Percentiles rank a stretch among this genome's conserved stretches.
These are phyloP conservation scores for Excoecaria cochinchinensis DNA, from an alignment of 345 rosid genomes.

Conservation along the genomic window DNA sequence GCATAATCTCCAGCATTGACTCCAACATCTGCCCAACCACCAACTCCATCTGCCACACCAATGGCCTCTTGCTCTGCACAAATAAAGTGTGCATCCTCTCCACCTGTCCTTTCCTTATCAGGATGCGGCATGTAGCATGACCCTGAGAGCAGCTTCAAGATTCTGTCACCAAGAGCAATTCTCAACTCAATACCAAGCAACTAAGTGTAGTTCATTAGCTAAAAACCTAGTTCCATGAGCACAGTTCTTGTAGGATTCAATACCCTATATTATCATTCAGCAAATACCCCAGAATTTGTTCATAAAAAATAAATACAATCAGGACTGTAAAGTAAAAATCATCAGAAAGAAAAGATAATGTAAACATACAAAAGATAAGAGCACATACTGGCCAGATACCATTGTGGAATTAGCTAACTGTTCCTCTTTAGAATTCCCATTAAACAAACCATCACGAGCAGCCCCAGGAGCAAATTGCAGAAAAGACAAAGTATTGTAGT, in stretches of 20 bases:
- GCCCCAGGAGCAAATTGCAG: slow-evolving; percentile 47
- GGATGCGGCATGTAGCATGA: slow-evolving; percentile 39
- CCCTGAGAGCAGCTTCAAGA: slow-evolving; percentile 28
- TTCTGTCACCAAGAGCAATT: slow-evolving; percentile 19
- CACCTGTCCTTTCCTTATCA: slow-evolving; percentile 33
- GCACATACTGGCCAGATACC: slow-evolving; percentile 50
- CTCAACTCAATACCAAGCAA: slow-evolving; percentile 21
- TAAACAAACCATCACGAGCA: slow-evolving; percentile 59
- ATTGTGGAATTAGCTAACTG: slow-evolving; percentile 35
- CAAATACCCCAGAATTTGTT: neutral
- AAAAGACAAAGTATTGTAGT: slow-evolving; percentile 39
- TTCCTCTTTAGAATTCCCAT: slow-evolving; percentile 52
- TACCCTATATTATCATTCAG: neutral
- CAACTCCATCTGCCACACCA: slow-evolving; percentile 38
- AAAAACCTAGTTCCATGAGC: slow-evolving; percentile 8
- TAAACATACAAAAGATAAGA: slow-evolving; percentile 19
- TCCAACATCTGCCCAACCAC: slow-evolving; percentile 35
- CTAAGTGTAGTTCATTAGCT: neutral
- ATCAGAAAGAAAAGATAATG: neutral
- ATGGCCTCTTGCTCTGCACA: slow-evolving; percentile 23
- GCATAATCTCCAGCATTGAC: slow-evolving; percentile 29
- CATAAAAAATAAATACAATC: no score
- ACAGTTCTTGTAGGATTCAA: neutral
- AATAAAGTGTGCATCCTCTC: slow-evolving; percentile 35
- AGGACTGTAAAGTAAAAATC: neutral